These are phyloP conservation scores for Phytophthora cajani DNA, from an alignment of 352 stramenopile species.

Conservation along the genomic window DNA sequence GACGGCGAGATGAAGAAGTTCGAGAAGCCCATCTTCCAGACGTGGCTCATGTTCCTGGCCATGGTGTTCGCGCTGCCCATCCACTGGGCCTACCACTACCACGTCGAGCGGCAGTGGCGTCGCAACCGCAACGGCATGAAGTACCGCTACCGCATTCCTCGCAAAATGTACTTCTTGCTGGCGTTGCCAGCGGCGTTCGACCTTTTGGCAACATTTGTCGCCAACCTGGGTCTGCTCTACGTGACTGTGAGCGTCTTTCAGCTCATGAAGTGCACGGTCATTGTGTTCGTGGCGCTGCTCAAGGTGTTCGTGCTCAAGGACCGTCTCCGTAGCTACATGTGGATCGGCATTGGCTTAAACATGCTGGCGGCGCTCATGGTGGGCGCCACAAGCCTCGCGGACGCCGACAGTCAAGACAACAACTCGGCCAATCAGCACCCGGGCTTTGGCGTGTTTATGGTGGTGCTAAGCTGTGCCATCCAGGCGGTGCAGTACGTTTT, in stretches of 20 bases:
- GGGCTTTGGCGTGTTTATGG: slow-evolving; percentile 92
- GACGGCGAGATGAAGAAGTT: slow-evolving; percentile 92
- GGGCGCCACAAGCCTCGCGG: slow-evolving; percentile 92
- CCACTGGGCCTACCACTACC: slow-evolving; percentile 88
- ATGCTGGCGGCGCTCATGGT: slow-evolving; percentile 94
- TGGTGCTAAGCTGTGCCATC: slow-evolving; percentile 95
- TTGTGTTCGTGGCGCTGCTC: slow-evolving; percentile 97
- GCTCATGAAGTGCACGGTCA: slow-evolving; percentile 92
- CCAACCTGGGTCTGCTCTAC: slow-evolving; percentile 95
- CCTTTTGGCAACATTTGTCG: slow-evolving; percentile 92
- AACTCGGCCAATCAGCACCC: slow-evolving; percentile 69
- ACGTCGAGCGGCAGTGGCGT: slow-evolving; percentile 78
- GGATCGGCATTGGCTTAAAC: slow-evolving; percentile 96
- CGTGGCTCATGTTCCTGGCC: slow-evolving; percentile 96
- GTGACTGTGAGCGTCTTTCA: slow-evolving; percentile 91
- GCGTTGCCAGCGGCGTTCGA: slow-evolving; percentile 94
- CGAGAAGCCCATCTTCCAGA: slow-evolving; percentile 96
- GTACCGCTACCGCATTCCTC: slow-evolving; percentile 80
- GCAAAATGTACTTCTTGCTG: slow-evolving; percentile 95
- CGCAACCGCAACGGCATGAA: slow-evolving; percentile 69
- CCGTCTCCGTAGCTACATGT: slow-evolving; percentile 94
- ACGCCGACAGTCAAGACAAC: slow-evolving; percentile 70
- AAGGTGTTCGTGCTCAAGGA: slow-evolving; percentile 95
- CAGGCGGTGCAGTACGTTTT: slow-evolving; percentile 97
- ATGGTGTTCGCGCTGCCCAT: slow-evolving; percentile 95